These are phyloP conservation scores for Keithomyces neogunnii DNA, from an alignment of 2,329 filamentous ascomycete species.

Conservation along the genomic window DNA sequence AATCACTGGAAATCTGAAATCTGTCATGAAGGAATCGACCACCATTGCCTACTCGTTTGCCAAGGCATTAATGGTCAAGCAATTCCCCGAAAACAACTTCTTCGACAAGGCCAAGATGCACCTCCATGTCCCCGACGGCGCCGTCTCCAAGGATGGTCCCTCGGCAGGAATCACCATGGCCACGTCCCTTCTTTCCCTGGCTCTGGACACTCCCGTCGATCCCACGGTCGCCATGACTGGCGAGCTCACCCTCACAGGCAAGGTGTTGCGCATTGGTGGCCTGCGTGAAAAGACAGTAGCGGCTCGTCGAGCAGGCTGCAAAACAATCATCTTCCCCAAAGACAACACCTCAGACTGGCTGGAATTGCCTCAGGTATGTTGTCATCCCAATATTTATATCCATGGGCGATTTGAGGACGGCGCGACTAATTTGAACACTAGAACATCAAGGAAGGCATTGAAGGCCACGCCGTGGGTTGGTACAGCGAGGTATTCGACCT, in stretches of 20 bases:
- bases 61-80: slow-evolving; percentile 76
- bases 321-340: slow-evolving; percentile 86
- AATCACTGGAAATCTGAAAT: slow-evolving; percentile 89
- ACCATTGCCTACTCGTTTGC: slow-evolving; percentile 93
- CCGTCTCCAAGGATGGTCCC: slow-evolving; percentile 88
- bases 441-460: slow-evolving; percentile 97
- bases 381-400: neutral
- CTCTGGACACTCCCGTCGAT: slow-evolving; percentile 67
- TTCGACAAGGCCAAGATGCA: slow-evolving; percentile 95
- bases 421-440: slow-evolving; percentile 29
- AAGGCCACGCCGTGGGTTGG: slow-evolving; percentile 87
- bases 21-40: slow-evolving; percentile 97
- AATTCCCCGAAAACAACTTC: slow-evolving; percentile 87
- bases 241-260: slow-evolving; percentile 92
- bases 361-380: slow-evolving; percentile 85
- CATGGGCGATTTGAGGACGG: slow-evolving; percentile 1
- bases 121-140: slow-evolving; percentile 92
- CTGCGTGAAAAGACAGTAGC: slow-evolving; percentile 96
- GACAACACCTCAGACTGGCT: slow-evolving; percentile 98
- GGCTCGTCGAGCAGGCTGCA: slow-evolving; percentile 83
- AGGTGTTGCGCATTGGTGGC: slow-evolving; percentile 90
- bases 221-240: slow-evolving; percentile 96
- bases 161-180: slow-evolving; percentile 97
- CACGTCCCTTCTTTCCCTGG: slow-evolving; percentile 80
- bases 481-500: slow-evolving; percentile 89